Evolutionary conservation across 2,329 filamentous ascomycete genomes (phyloP), one percentile per base, ranked within the genome.

Genomic region (Aspergillus novofumigatus): DNA sequence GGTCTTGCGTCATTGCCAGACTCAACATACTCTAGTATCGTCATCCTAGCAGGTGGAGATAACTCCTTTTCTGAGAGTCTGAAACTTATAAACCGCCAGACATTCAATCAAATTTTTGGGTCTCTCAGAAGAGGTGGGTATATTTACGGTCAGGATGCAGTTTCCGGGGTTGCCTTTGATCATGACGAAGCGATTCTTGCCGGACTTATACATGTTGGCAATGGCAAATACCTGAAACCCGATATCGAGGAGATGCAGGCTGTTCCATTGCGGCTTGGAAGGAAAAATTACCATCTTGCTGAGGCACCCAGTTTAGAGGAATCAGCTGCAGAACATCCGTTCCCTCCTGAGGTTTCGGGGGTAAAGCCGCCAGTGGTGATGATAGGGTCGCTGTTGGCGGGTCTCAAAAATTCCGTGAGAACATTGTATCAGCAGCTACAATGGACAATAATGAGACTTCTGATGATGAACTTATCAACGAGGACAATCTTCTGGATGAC

Each of bases 391-490:
- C 59, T 20, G 20, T 8, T 42, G 38, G 2, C 10, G 38, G 38
- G 17, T 42, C 20, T 42, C 38, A 8, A 8, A 20, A 42, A 3
- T 20, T 20, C 9, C 17, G 9, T 3, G 17, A 26, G 45, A 49
- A 51, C n/a, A 50, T 35, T 4, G 51, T 38, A 14, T 23, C 50
- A n/a, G 49, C 41, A 54, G 10, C 25, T 23, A 28, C 51, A 32
- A 32, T 32, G 29, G 29, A 32, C 11, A 32, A 32, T 47, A 66
- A 74, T 62, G 73, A 74, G 49, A 62, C 67, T 55, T 83, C 83
- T 49, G 89, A 92, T 65, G 91, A 95, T 62, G 92, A 95, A 55
- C 77, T 96, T 54, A 94, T 99, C 64, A 92, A 97, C 69, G 94
- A 97, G 73, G 89, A 97, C 68, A 87, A 86, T 9, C 80, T 99